Evolutionary conservation across 2,329 filamentous ascomycete species (phyloP).

Genomic region (Raffaelea albimanens): DNA sequence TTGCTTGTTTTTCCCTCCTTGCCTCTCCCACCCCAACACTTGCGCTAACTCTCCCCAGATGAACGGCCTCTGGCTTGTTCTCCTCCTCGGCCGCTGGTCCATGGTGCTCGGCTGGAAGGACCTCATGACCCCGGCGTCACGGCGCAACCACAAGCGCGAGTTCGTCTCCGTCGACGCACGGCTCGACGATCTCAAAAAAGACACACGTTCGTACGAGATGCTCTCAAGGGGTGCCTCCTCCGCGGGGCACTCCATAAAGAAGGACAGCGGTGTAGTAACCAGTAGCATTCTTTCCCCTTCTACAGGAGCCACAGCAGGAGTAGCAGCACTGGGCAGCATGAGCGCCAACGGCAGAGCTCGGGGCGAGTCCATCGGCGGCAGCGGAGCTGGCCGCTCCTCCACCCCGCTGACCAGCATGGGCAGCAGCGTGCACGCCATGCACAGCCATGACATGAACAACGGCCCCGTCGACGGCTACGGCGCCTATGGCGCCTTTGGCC

Average conservation of each 20-base stretch:
- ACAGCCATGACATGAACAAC: neutral
- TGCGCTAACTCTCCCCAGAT: too few relatives aligned
- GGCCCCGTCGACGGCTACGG: neutral
- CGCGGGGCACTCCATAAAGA: constrained; percentile 1
- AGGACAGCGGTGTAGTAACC: constrained; percentile 37
- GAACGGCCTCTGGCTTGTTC: constrained; percentile 75
- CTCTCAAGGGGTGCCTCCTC: constrained; percentile 42
- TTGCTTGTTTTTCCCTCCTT: constrained; percentile 3
- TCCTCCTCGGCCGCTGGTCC: constrained; percentile 73
- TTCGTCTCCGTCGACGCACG: constrained; percentile 83
- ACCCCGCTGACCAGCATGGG: too few relatives aligned
- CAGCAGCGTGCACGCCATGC: neutral
- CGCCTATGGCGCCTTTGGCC: neutral
- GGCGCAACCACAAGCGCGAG: constrained; percentile 52
- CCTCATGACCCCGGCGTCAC: constrained; percentile 39
- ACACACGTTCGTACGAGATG: constrained; percentile 72
- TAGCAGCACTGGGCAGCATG: neutral
- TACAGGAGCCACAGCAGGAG: constrained; percentile 4
- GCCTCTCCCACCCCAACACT: constrained; percentile 6
- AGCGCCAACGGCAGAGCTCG: neutral
- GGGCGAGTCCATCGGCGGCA: neutral
- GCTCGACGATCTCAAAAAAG: constrained; percentile 45
- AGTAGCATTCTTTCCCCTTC: constrained; percentile 3
- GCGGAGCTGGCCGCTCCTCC: neutral
- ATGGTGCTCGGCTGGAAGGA: constrained; percentile 81